Base-by-base conservation (phyloP, 495 filamentous ascomycete genomes). In the Podospora pseudopauciseta region DNA sequence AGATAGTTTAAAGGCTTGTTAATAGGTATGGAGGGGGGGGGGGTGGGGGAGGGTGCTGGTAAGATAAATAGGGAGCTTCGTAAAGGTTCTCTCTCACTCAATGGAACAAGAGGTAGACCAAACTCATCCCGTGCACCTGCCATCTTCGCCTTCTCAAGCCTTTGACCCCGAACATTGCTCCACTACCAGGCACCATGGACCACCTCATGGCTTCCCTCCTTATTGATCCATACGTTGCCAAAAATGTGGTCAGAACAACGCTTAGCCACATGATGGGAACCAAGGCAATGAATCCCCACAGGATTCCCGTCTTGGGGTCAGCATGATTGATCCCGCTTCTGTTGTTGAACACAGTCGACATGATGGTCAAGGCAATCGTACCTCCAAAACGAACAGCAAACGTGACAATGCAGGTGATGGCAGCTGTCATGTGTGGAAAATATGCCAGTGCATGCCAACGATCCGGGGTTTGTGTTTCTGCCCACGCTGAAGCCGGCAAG, bases 301-400 rank as follows among this genome's bases (percentile, higher is more conserved):
- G 83, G 32, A 87, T 85, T 1, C 85, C 85, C 16, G 78, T 74
- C 67, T 81, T 71, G n/a, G 70, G 30, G 27, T 73, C 71, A 4
- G 23, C 49, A 18, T 68, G 60, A 11, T 65, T 64, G 32, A 55
- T 13, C 0, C 75, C 70, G 64, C 70, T 72, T 32, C 60, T 83
- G 74, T 89, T 89, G 66, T 86, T 86, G 73, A 89, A 88, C 0
- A 89, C 86, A 32, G 80, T 82, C 5, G 84, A 79, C 85, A 89
- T 88, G 58, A 89, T 80, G 0, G 87, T 87, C 28, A 88, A 75
- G 4, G 78, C 81, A 15, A 89, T 68, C 0, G 87, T 85, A 28
- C 87, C 87, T 28, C 88, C 88, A 66, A 90, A 85, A 0, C 84
- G 83, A 30, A 80, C 64, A 3, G 83, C 79, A 60, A 88, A 85